These are phyloP conservation scores for Boletus vinaceobasis DNA, from an alignment of 768 basidiomycete genomes.

Conservation along the genomic window DNA sequence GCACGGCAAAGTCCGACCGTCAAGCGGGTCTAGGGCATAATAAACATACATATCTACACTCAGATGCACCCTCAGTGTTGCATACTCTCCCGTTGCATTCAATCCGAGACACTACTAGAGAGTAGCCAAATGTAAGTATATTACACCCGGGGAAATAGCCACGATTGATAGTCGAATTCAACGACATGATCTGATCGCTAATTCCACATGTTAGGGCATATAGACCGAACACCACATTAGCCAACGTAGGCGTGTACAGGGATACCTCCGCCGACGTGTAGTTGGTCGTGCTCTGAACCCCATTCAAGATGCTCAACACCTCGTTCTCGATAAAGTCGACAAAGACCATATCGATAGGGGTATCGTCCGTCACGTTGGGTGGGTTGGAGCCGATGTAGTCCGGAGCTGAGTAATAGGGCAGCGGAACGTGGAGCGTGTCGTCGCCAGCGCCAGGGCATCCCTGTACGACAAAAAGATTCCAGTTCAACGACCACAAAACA, in stretches of 20 bases:
- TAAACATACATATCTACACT: too few relatives aligned
- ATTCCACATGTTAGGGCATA: constrained; percentile 39
- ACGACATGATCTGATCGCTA: constrained; percentile 1
- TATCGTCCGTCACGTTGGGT: constrained; percentile 47
- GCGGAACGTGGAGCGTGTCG: constrained; percentile 61
- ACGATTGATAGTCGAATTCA: neutral
- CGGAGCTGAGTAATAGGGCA: constrained; percentile 53
- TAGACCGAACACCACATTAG: constrained; percentile 36
- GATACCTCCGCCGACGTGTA: constrained; percentile 52
- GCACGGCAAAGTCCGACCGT: too few relatives aligned
- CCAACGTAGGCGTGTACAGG: constrained; percentile 48
- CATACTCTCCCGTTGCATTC: too few relatives aligned
- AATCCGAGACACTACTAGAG: too few relatives aligned
- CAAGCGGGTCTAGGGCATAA: too few relatives aligned
- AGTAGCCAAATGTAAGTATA: too few relatives aligned
- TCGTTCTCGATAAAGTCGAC: constrained; percentile 61
- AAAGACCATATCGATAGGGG: constrained; percentile 72
- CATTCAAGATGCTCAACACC: constrained; percentile 54
- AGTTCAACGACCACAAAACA: neutral
- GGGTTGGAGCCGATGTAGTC: constrained; percentile 57
- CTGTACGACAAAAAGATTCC: constrained; percentile 26
- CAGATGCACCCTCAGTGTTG: too few relatives aligned
- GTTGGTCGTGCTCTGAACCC: constrained; percentile 44
- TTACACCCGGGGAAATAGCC: neutral
- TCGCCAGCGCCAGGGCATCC: constrained; percentile 74